Evolutionary conservation across 768 basidiomycete genomes (phyloP).

Genomic region (Suillus plorans): DNA sequence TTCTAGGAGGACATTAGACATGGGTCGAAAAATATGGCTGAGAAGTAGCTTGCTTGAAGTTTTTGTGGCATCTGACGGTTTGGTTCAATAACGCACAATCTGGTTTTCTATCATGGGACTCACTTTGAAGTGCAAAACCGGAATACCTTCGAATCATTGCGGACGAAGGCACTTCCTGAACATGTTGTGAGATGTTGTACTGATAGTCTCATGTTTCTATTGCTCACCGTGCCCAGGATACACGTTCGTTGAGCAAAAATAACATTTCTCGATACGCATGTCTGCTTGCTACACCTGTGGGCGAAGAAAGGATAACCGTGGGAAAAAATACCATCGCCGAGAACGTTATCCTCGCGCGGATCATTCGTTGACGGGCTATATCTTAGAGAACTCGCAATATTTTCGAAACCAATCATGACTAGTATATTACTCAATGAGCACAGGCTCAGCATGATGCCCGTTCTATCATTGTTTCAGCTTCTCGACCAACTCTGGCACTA

Average conservation of each 20-base stretch:
- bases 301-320: slow-evolving; percentile 19
- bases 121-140: slow-evolving; percentile 98
- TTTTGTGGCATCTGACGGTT: slow-evolving; percentile 85
- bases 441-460: not conserved
- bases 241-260: slow-evolving; percentile 95
- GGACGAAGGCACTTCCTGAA: slow-evolving; percentile 88
- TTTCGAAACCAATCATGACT: not conserved
- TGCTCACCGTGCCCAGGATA: slow-evolving; percentile 91
- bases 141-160: slow-evolving; percentile 98
- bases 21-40: no score
- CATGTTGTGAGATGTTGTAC: not conserved
- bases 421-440: not conserved
- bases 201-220: not conserved
- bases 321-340: slow-evolving; percentile 16
- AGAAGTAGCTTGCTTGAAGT: slow-evolving; percentile 79
- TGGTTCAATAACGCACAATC: slow-evolving; percentile 10
- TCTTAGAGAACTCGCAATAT: not conserved
- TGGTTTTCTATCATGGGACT: slow-evolving; percentile 23
- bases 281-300: slow-evolving; percentile 7
- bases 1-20: slow-evolving; percentile 46
- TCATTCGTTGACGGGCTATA: not conserved
- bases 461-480: slow-evolving; percentile 64
- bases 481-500: slow-evolving; percentile 85
- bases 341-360: not conserved
- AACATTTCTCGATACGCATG: slow-evolving; percentile 98